A percentile compares a stretch with the other conserved stretches of the same genome.
Evolutionary conservation across 2,329 filamentous ascomycete genomes (phyloP).

Genomic region (Elsinoe necatrix): DNA sequence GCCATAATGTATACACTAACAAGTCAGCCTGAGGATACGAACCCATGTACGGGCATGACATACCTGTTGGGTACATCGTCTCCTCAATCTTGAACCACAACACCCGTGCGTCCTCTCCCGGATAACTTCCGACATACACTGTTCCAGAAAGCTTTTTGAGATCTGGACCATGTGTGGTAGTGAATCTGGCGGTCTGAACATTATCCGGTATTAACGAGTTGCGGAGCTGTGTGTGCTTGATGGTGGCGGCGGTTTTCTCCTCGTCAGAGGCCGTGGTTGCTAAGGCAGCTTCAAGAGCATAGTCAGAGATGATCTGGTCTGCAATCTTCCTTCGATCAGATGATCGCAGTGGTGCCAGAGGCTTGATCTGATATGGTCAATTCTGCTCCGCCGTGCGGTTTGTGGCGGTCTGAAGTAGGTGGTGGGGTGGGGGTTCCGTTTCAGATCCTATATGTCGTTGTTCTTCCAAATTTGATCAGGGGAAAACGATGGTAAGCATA

Average conservation of each 20-base stretch:
- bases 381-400: not conserved
- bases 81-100: slow-evolving; percentile 58
- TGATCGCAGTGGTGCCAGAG: slow-evolving; percentile 55
- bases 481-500: not conserved
- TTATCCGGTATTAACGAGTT: slow-evolving; percentile 57
- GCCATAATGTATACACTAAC: slow-evolving; percentile 58
- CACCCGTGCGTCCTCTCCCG: slow-evolving; percentile 49
- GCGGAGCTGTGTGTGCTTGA: slow-evolving; percentile 44
- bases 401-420: not conserved
- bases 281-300: slow-evolving; percentile 43
- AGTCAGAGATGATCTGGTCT: slow-evolving; percentile 58
- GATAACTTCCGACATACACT: slow-evolving; percentile 54
- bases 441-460: too few species aligned
- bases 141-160: slow-evolving; percentile 54
- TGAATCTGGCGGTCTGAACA: slow-evolving; percentile 54
- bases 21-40: slow-evolving; percentile 19
- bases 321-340: slow-evolving; percentile 60
- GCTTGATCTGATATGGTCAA: slow-evolving; percentile 48
- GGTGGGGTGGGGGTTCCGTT: too few species aligned
- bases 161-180: slow-evolving; percentile 55
- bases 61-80: slow-evolving; percentile 43
- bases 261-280: slow-evolving; percentile 32
- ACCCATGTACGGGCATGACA: not conserved
- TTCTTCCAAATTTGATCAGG: too few species aligned
- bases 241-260: slow-evolving; percentile 37